Percentiles rank a stretch among this genome's conserved stretches.
Evolutionary conservation across 805 yeast species (phyloP).

Genomic region (Kuraishia capsulata): DNA sequence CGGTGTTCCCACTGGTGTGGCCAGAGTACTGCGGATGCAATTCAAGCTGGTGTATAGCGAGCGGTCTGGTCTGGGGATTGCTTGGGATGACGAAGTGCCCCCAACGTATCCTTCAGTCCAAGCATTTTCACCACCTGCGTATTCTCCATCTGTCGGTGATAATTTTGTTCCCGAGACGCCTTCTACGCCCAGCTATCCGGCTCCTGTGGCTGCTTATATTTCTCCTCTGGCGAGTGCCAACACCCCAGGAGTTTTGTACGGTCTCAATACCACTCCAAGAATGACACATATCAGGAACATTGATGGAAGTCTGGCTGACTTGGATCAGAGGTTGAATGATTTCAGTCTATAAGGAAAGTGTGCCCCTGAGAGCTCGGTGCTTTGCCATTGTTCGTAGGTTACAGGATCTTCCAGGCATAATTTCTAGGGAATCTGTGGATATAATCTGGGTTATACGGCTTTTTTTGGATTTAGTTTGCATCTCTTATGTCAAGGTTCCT

Average conservation of each 20-base stretch:
- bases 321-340: constrained; percentile 1
- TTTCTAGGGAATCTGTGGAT: too few species aligned
- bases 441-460: too few species aligned
- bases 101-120: constrained; percentile 86
- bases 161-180: neutral
- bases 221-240: neutral
- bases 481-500: too few species aligned
- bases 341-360: neutral
- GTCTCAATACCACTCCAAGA: constrained; percentile 8
- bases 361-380: too few species aligned
- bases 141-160: constrained; percentile 80
- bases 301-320: neutral
- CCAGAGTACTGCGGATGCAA: constrained; percentile 91
- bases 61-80: constrained; percentile 89
- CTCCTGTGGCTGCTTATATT: neutral
- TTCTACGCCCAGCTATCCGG: neutral
- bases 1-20: constrained; percentile 89
- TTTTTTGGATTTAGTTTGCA: too few species aligned
- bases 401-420: too few species aligned
- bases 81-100: constrained; percentile 99
- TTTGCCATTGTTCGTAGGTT: too few species aligned
- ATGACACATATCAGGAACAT: constrained; percentile 2
- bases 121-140: constrained; percentile 82
- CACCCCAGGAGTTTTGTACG: constrained; percentile 9
- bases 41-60: constrained; percentile 79